A percentile compares a stretch with the other conserved stretches of the same genome.
These are phyloP conservation scores for Penicillium sp. DNA, from an alignment of 2,329 filamentous ascomycete genomes.

Conservation along the genomic window DNA sequence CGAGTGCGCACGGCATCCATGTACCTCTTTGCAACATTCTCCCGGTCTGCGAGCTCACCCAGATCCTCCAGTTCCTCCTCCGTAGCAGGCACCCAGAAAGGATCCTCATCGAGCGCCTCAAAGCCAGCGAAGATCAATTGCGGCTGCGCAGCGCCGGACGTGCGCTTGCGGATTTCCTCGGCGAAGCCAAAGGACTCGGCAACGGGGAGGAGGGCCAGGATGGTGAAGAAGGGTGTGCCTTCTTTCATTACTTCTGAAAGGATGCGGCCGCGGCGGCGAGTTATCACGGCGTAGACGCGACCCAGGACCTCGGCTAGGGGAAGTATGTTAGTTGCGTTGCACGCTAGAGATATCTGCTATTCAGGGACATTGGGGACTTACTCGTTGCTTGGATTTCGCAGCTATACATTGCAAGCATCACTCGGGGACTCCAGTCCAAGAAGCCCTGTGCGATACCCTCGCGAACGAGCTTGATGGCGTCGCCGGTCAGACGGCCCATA, in stretches of 20 bases:
- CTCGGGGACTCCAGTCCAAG: conserved; percentile 91
- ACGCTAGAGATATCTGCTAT: no score
- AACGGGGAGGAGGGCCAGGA: conserved; percentile 81
- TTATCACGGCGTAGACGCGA: conserved; percentile 96
- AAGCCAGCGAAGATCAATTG: conserved; percentile 93
- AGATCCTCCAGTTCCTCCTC: conserved; percentile 96
- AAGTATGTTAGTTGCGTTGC: conserved; percentile 17
- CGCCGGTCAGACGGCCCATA: conserved; percentile 79
- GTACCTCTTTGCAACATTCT: conserved; percentile 95
- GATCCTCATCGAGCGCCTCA: conserved; percentile 90
- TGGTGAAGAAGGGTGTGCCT: conserved; percentile 94
- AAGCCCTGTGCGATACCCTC: conserved; percentile 81
- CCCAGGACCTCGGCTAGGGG: conserved; percentile 79
- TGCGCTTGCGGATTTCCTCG: conserved; percentile 94
- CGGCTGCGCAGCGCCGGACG: conserved; percentile 82
- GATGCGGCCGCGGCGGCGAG: conserved; percentile 82
- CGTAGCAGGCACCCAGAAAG: conserved; percentile 95
- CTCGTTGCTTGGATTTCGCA: conserved; percentile 95
- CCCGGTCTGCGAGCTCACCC: conserved; percentile 85
- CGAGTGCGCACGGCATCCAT: conserved; percentile 82
- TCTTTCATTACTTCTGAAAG: conserved; percentile 89
- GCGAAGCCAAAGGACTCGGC: conserved; percentile 94
- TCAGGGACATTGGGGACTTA: conserved; percentile 50
- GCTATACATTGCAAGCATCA: conserved; percentile 95
- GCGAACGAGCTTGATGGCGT: conserved; percentile 86